Conservation (phyloP, 805 yeast genomes). For the Geotrichum ghanense region DNA sequence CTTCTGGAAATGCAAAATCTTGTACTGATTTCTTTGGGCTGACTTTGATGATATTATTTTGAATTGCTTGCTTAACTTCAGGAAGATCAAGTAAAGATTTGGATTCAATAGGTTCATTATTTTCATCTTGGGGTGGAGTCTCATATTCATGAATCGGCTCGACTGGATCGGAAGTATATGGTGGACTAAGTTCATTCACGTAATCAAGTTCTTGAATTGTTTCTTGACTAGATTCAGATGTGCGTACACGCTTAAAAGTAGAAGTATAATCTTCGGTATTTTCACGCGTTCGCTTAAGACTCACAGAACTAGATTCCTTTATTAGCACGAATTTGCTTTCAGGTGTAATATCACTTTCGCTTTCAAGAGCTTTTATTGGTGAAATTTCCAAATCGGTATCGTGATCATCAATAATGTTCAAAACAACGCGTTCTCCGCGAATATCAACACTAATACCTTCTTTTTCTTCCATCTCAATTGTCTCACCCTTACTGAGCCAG, state of each 20-base stretch:
- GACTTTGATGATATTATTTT: too few species aligned
- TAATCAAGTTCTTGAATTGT: too few species aligned
- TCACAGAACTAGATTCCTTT: neutral
- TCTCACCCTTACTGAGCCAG: slow-evolving; percentile 49
- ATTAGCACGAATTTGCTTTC: neutral
- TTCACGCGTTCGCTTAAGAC: neutral
- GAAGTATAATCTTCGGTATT: neutral
- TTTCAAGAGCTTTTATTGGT: neutral
- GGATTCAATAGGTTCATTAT: too few species aligned
- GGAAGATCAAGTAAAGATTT: too few species aligned
- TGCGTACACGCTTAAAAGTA: neutral
- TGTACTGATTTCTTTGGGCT: neutral
- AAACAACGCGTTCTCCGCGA: slow-evolving; percentile 47
- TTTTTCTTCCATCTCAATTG: slow-evolving; percentile 50
- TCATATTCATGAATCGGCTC: too few species aligned
- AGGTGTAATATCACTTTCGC: neutral
- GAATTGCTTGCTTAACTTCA: too few species aligned
- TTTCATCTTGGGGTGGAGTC: too few species aligned
- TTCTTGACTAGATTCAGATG: too few species aligned
- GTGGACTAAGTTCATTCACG: too few species aligned
- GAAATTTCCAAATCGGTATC: neutral
- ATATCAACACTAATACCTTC: slow-evolving; percentile 57
- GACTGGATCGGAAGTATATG: too few species aligned
- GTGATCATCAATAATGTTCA: slow-evolving; percentile 21
- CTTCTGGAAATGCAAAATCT: neutral